Evolutionary conservation across 1,284 basidiomycete species (phyloP), one percentile per base, ranked within the genome.

Genomic region (Leucoagaricus sp.): DNA sequence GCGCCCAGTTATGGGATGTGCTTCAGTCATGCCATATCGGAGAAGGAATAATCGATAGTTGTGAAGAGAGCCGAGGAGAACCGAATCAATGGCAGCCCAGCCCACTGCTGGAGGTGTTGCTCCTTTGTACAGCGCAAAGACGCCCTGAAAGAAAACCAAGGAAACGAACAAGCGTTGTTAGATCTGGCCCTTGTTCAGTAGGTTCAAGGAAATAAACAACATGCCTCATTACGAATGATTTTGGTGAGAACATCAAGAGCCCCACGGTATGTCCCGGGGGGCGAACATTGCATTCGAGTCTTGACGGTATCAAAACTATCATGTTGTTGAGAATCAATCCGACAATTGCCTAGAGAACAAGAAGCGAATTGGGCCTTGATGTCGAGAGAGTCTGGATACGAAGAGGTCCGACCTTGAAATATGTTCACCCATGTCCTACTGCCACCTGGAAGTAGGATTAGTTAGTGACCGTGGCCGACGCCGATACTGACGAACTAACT

Each of bases 31-130:
- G 33, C 80, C 77, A 58, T 78, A 66, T 49, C 78, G 73, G 47
- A 82, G 71, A 47, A 90, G 75, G 58, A 84, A 81, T 2, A 89
- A 74, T 8, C 87, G 82, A 66, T 89, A 91, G 65, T 88, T 87
- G 69, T 88, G 86, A 46, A 93, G 71, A 3, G 86, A 89, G 3
- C 91, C 90, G 50, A 93, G 74, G 6, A 93, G 76, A 8, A 92
- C 73, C 13, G 87, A 86, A 66, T 93, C 91, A 42, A 89, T 87
- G 38, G 85, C 78, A 7, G 86, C 84, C 90, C 89, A 92, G 2
- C 88, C 89, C 3, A 92, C 74, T 17, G 87, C 87, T 1, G 89
- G 90, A 4, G 89, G 87, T 0, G 85, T 84, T 8, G 85, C 86
- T 13, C 87, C 87, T 72, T 88, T 87, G 74, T 88, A 88, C 21